These are phyloP conservation scores for Alliaria petiolata DNA, from an alignment of 345 rosid genomes.

Conservation along the genomic window DNA sequence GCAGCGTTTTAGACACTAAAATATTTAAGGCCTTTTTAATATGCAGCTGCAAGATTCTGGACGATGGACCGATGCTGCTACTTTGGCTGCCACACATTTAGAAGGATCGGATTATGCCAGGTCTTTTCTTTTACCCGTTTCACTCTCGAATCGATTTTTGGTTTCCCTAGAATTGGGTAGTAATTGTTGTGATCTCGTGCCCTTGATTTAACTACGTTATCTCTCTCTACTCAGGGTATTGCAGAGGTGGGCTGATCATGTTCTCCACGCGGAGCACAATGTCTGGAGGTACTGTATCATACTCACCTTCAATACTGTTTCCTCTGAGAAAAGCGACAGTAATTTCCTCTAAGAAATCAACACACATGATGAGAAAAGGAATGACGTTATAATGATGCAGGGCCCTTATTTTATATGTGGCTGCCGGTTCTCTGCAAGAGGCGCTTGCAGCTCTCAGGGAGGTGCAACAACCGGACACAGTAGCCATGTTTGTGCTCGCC, in stretches of 20 bases:
- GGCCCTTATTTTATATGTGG: constrained; percentile 84
- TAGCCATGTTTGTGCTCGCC: constrained; percentile 92
- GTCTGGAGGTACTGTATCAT: constrained; percentile 71
- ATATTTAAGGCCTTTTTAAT: neutral
- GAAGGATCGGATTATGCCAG: constrained; percentile 96
- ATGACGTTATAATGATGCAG: constrained; percentile 36
- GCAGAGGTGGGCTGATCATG: constrained; percentile 93
- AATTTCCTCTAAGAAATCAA: neutral
- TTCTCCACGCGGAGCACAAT: constrained; percentile 71
- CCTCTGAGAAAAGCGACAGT: neutral
- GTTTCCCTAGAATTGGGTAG: neutral
- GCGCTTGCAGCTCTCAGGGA: constrained; percentile 84
- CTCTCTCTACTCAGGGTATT: constrained; percentile 54
- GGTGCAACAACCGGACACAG: constrained; percentile 83
- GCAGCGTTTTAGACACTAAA: neutral
- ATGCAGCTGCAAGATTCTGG: constrained; percentile 97
- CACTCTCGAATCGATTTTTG: neutral
- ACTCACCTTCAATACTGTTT: neutral
- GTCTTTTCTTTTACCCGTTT: neutral
- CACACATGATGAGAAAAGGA: neutral
- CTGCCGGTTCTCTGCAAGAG: constrained; percentile 87
- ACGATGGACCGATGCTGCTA: constrained; percentile 98
- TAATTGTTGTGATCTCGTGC: neutral
- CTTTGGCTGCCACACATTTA: constrained; percentile 94
- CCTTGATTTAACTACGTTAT: neutral